phyloP scores from a whole-genome alignment of 2,329 filamentous ascomycete genomes.

The Aureobasidium vineae region DNA sequence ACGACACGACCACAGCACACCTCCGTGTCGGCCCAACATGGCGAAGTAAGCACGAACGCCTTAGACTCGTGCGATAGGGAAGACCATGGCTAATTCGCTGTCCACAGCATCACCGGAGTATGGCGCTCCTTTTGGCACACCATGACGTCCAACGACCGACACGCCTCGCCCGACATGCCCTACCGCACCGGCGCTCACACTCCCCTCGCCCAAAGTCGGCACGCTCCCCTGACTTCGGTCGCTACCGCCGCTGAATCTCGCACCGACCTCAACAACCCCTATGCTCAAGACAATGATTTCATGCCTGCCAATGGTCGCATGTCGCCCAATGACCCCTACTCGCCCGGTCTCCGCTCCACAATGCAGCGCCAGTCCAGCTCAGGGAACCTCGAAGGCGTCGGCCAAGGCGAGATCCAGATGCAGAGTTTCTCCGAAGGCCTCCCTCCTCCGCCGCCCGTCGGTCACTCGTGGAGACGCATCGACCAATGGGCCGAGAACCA shows the following conservation, averaged over 20 bases:
- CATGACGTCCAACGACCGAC: slow-evolving; percentile 71
- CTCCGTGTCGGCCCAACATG: not conserved
- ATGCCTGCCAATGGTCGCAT: slow-evolving; percentile 79
- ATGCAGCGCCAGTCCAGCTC: slow-evolving; percentile 52
- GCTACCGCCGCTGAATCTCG: slow-evolving; percentile 88
- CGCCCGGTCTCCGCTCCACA: slow-evolving; percentile 81
- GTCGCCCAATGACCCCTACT: slow-evolving; percentile 71
- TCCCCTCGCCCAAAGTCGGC: slow-evolving; percentile 76
- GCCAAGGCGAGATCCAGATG: slow-evolving; percentile 86
- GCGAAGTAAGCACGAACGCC: not conserved
- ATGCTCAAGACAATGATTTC: slow-evolving; percentile 71
- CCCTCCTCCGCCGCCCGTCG: slow-evolving; percentile 81
- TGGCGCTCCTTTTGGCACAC: slow-evolving; percentile 94
- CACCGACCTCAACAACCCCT: slow-evolving; percentile 74
- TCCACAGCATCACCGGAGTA: slow-evolving; percentile 59
- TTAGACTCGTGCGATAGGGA: too few species aligned
- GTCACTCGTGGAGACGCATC: slow-evolving; percentile 91
- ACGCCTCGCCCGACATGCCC: slow-evolving; percentile 89
- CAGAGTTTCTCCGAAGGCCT: slow-evolving; percentile 91
- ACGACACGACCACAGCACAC: not conserved
- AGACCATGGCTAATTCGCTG: not conserved
- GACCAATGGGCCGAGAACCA: slow-evolving; percentile 92
- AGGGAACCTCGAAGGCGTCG: slow-evolving; percentile 66
- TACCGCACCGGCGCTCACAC: slow-evolving; percentile 89
- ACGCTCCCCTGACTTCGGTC: slow-evolving; percentile 80